Evolutionary conservation across 2,329 filamentous ascomycete genomes (phyloP).

Genomic region (Apiospora pterosperma): DNA sequence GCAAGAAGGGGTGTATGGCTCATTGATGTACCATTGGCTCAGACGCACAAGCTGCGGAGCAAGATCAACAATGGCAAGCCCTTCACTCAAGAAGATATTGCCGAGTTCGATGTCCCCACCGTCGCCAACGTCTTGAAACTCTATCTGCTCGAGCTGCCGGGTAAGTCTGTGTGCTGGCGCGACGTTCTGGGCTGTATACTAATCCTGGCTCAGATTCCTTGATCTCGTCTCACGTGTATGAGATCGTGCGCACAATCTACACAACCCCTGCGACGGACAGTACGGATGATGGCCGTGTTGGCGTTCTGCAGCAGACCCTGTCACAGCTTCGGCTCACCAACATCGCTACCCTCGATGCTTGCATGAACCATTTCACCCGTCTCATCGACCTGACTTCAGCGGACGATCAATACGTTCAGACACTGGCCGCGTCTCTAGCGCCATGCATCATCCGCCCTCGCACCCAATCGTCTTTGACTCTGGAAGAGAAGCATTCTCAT

Average conservation of each 20-base stretch:
- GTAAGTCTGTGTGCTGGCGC: conserved; percentile 46
- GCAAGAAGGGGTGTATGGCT: conserved; percentile 91
- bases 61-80: conserved; percentile 84
- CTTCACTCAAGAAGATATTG: conserved; percentile 71
- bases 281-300: conserved; percentile 75
- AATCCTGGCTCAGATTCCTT: conserved; percentile 69
- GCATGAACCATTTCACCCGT: conserved; percentile 97
- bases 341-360: conserved; percentile 96
- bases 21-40: conserved; percentile 80
- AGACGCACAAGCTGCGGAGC: conserved; percentile 80
- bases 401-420: conserved; percentile 77
- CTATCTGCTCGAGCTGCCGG: conserved; percentile 90
- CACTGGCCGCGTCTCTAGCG: conserved; percentile 71
- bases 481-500: conserved; percentile 93
- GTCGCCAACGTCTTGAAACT: conserved; percentile 90
- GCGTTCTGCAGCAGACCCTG: conserved; percentile 91
- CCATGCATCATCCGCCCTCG: conserved; percentile 87
- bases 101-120: conserved; percentile 89
- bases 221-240: conserved; percentile 96
- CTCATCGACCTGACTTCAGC: conserved; percentile 95
- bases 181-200: conserved; percentile 15
- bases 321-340: conserved; percentile 93
- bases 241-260: conserved; percentile 98
- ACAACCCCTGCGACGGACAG: conserved; percentile 74
- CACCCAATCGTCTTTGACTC: conserved; percentile 81